These are phyloP conservation scores for Xerocomus spinulosus DNA, from an alignment of 768 basidiomycete genomes.

Conservation along the genomic window DNA sequence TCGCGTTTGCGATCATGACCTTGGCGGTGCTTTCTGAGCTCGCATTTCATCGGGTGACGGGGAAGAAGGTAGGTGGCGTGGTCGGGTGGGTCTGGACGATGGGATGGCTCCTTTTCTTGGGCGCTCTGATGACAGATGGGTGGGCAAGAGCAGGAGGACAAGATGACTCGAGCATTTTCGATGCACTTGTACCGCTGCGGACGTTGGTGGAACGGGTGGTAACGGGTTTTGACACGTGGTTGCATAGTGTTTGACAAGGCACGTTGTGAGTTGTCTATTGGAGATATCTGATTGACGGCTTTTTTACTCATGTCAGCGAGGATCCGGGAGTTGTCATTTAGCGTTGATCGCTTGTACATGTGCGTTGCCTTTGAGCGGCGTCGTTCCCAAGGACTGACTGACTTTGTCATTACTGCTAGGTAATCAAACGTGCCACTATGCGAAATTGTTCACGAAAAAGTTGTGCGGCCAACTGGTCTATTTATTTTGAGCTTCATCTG, in stretches of 20 bases:
- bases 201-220: not conserved
- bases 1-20: conserved; percentile 54
- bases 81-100: not conserved
- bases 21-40: conserved; percentile 46
- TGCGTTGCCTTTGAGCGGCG: too few species aligned
- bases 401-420: too few species aligned
- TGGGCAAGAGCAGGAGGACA: not conserved
- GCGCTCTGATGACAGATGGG: not conserved
- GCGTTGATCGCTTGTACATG: too few species aligned
- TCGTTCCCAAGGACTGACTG: too few species aligned
- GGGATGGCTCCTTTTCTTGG: not conserved
- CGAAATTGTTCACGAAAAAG: too few species aligned
- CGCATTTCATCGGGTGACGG: conserved; percentile 19
- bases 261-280: too few species aligned
- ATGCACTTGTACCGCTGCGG: not conserved
- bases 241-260: not conserved
- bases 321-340: too few species aligned
- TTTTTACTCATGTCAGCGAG: too few species aligned
- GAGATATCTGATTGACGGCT: too few species aligned
- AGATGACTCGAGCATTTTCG: not conserved
- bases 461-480: too few species aligned
- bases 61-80: conserved; percentile 27
- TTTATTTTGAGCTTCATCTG: too few species aligned
- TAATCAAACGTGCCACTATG: too few species aligned
- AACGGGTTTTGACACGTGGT: not conserved